Evolutionary conservation across 768 basidiomycete genomes (phyloP).

Genomic region (Antrodiella citrinella): DNA sequence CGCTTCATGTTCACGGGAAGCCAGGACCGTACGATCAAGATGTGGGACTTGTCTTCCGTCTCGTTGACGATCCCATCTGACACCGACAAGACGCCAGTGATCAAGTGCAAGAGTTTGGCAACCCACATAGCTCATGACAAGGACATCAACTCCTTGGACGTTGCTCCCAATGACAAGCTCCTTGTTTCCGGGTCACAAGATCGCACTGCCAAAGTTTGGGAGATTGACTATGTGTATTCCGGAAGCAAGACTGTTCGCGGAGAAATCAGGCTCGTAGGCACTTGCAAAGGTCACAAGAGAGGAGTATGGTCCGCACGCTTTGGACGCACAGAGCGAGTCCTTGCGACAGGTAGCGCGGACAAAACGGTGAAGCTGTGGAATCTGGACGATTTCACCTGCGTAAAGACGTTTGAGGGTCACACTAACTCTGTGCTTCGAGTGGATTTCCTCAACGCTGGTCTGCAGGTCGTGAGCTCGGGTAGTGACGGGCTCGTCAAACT

Average conservation of each 20-base stretch:
- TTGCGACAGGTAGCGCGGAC: constrained; percentile 94
- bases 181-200: constrained; percentile 96
- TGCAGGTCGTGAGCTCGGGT: constrained; percentile 83
- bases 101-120: constrained; percentile 65
- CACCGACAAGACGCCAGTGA: constrained; percentile 21
- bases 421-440: constrained; percentile 94
- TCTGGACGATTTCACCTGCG: constrained; percentile 85
- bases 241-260: constrained; percentile 42
- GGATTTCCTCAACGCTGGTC: constrained; percentile 76
- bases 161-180: constrained; percentile 81
- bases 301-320: constrained; percentile 96
- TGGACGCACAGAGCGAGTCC: constrained; percentile 67
- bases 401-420: constrained; percentile 97
- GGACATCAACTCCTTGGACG: constrained; percentile 95
- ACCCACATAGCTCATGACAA: constrained; percentile 95
- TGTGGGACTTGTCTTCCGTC: constrained; percentile 84
- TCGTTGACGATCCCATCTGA: constrained; percentile 7
- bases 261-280: constrained; percentile 69
- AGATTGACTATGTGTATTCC: constrained; percentile 47
- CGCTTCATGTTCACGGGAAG: constrained; percentile 90
- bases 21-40: constrained; percentile 95
- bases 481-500: constrained; percentile 95
- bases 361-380: constrained; percentile 93
- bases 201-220: constrained; percentile 86
- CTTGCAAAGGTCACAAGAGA: constrained; percentile 92